Base-by-base conservation (phyloP, 352 stramenopile species). In the Phytophthora pisi region DNA sequence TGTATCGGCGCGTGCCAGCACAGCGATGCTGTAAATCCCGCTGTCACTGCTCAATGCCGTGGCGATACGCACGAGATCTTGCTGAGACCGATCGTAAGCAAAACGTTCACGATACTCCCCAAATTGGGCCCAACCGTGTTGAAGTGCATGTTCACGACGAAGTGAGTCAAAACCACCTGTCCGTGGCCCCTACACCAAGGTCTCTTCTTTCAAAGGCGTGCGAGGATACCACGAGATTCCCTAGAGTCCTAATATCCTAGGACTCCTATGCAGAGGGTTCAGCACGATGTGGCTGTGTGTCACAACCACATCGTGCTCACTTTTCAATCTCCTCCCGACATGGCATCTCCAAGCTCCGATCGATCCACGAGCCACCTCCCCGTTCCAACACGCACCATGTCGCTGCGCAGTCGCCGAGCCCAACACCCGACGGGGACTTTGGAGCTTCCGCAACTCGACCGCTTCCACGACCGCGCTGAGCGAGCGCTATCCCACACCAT, bases 391-490 rank as follows among this genome's bases (percentile, higher is more conserved):
- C 43, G 43, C 43, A 28, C 66, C 46, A 78, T 75, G 66, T 74
- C 70, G 16, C 43, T 78, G 9, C 62, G 62, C 13, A 72, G 61
- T 54, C 70, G 66, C 64, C 61, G 61, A 16, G 61, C 66, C 3
- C 47, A 72, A 30, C 57, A 72, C 23, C 54, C 58, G n/a, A 52
- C 57, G 24, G 31, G 70, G 38, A 47, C 38, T 10, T 53, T 79
- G 43, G 51, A 53, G 6, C 36, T 72, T 5, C 57, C 59, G 11
- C 70, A 82, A 51, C 77, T 88, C 13, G 73, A 82, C 43, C 66
- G 50, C 11, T 86, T 68, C 59, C 73, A 83, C 47, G 61, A 77
- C 6, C 60, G 57, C 13, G 75, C 77, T 4, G 74, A 85, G 36
- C 60, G 61, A 7, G 63, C 61, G 16, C 60, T 89, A 8, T 64